Base-by-base conservation (phyloP, 129 eudicot species). In the Dittrichia graveolens region DNA sequence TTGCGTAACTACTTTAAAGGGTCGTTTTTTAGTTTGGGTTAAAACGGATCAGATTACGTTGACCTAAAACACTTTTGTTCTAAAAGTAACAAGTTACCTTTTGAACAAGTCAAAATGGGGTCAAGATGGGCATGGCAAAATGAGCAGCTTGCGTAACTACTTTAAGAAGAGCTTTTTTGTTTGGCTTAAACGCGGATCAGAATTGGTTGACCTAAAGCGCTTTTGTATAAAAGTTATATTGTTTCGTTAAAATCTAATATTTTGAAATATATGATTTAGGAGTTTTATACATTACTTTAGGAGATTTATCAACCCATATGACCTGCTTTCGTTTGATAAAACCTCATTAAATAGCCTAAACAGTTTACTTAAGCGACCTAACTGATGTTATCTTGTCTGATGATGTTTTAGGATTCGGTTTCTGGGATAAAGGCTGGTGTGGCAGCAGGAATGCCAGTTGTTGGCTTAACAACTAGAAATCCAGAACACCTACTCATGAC, bases 341-440 rank as follows among this genome's bases (percentile, higher is more conserved):
- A 67, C n/a, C 38, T 68, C 48, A 59, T 10, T 47, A 31, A 53
- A 7, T 38, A 53, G 38, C 39, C 39, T n/a, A 5, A 68, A 49
- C 34, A 8, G 24, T 11, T 11, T 56, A 44, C 10, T 57, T 43
- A 34, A 58, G 19, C 5, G 13, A 41, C 44, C 43, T 2, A 63
- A 39, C 6, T 66, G 38, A 31, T 57, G 8, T 59, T 15, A 8
- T 67, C 6, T 14, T 5, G 35, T 34, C 16, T 53, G 1, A 24
- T 71, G 7, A 42, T 40, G 41, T 43, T 57, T 57, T 50, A 92
- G 97, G 97, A 92, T 64, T 92, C 98, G 47, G 85, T 84, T 69
- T 92, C 98, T 16, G 98, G 98, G 65, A 92, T 92, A 48, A 87
- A 73, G 77, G 96, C 98, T 63, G 98, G 98, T 61, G 98, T 92